phyloP scores from a whole-genome alignment of 768 basidiomycete genomes.

The Arthromyces matolae region DNA sequence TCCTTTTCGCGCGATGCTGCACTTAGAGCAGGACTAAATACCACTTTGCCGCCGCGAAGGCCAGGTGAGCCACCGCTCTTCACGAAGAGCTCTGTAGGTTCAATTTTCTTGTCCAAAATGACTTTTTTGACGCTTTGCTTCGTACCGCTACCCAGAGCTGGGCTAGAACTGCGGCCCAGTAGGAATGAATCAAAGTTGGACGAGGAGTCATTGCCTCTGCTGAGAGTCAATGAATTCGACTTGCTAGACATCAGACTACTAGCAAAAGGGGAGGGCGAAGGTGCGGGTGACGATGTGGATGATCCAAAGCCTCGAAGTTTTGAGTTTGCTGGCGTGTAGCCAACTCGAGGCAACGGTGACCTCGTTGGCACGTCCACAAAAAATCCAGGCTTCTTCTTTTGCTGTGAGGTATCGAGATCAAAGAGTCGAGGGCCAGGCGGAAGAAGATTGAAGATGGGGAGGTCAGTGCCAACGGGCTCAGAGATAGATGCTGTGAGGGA shows the following conservation, averaged over 20 bases:
- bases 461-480: slow-evolving; percentile 71
- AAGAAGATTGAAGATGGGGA: slow-evolving; percentile 74
- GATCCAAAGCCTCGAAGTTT: slow-evolving; percentile 71
- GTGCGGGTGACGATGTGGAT: slow-evolving; percentile 40
- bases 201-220: slow-evolving; percentile 42
- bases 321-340: slow-evolving; percentile 63
- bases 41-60: slow-evolving; percentile 49
- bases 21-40: slow-evolving; percentile 72
- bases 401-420: slow-evolving; percentile 52
- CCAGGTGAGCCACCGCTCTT: slow-evolving; percentile 46
- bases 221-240: slow-evolving; percentile 51
- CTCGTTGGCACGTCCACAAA: slow-evolving; percentile 75
- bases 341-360: slow-evolving; percentile 64
- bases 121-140: slow-evolving; percentile 91
- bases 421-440: slow-evolving; percentile 65
- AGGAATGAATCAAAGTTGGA: slow-evolving; percentile 62
- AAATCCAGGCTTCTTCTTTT: slow-evolving; percentile 78
- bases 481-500: slow-evolving; percentile 82
- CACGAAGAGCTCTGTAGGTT: slow-evolving; percentile 64
- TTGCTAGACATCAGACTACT: slow-evolving; percentile 49
- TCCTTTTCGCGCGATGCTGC: slow-evolving; percentile 76
- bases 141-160: slow-evolving; percentile 63
- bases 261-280: slow-evolving; percentile 33
- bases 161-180: slow-evolving; percentile 54
- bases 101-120: slow-evolving; percentile 81